Percentiles rank a stretch among this genome's conserved stretches.
Evolutionary conservation across 2,329 filamentous ascomycete genomes (phyloP).

Genomic region (Bipolaris gigantea): DNA sequence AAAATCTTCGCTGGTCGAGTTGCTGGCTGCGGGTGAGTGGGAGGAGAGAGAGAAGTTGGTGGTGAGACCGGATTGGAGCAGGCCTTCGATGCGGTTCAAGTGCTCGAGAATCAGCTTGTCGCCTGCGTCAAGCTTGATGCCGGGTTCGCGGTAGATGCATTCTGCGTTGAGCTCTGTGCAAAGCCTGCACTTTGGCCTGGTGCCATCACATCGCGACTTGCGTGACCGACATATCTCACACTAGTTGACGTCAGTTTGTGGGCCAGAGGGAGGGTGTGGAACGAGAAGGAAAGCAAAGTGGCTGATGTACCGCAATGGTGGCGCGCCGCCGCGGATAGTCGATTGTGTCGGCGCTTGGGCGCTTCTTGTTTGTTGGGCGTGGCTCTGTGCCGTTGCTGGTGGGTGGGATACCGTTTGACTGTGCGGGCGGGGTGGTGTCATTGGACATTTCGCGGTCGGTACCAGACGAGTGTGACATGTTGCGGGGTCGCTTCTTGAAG

Average conservation of each 20-base stretch:
- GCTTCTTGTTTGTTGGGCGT: slow-evolving; percentile 40
- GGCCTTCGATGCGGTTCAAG: slow-evolving; percentile 73
- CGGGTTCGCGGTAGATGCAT: slow-evolving; percentile 81
- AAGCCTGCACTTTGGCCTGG: slow-evolving; percentile 79
- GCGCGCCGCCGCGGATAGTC: slow-evolving; percentile 48
- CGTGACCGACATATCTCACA: slow-evolving; percentile 80
- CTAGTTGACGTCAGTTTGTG: slow-evolving; percentile 50
- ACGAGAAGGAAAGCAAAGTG: neutral
- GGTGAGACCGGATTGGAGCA: slow-evolving; percentile 71
- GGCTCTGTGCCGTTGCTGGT: slow-evolving; percentile 37
- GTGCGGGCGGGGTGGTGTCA: slow-evolving; percentile 33
- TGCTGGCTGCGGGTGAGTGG: slow-evolving; percentile 53
- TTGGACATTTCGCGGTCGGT: slow-evolving; percentile 46
- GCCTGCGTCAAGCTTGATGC: slow-evolving; percentile 83
- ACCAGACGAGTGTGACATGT: slow-evolving; percentile 49
- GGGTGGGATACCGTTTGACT: slow-evolving; percentile 34
- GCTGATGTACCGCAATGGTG: slow-evolving; percentile 45
- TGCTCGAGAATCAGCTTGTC: slow-evolving; percentile 84
- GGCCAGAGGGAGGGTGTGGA: neutral
- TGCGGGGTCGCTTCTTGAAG: slow-evolving; percentile 46
- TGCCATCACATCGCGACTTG: slow-evolving; percentile 78
- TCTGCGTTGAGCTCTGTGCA: slow-evolving; percentile 81
- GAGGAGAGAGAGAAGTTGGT: slow-evolving; percentile 61
- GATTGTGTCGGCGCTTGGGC: slow-evolving; percentile 47
- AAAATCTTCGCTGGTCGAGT: slow-evolving; percentile 50